These are phyloP conservation scores for Arachnomyces sp. DNA, from an alignment of 2,329 filamentous ascomycete genomes.

Conservation along the genomic window DNA sequence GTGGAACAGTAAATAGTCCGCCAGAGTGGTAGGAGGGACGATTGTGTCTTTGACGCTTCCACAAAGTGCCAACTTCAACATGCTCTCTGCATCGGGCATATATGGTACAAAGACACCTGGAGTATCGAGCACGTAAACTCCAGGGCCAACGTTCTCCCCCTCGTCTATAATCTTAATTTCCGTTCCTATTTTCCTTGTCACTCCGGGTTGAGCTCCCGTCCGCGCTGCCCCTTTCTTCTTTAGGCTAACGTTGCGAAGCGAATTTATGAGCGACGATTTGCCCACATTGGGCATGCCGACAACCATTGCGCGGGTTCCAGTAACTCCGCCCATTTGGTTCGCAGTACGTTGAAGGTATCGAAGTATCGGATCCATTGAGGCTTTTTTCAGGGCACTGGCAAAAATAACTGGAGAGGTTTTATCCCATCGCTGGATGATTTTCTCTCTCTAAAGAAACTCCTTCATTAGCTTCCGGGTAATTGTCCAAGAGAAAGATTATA, in stretches of 20 bases:
- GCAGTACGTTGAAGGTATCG: slow-evolving; percentile 25
- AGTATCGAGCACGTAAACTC: slow-evolving; percentile 82
- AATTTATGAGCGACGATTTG: slow-evolving; percentile 90
- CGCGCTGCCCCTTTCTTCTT: slow-evolving; percentile 61
- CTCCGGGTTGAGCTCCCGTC: slow-evolving; percentile 80
- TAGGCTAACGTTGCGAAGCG: slow-evolving; percentile 64
- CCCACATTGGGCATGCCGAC: slow-evolving; percentile 98
- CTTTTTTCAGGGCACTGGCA: slow-evolving; percentile 23
- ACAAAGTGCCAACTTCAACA: slow-evolving; percentile 91
- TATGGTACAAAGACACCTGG: slow-evolving; percentile 95
- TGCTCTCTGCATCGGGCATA: slow-evolving; percentile 72
- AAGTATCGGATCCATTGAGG: slow-evolving; percentile 26
- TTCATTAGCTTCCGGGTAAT: neutral
- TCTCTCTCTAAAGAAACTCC: slow-evolving; percentile 20
- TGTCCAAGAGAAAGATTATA: neutral
- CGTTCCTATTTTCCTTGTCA: slow-evolving; percentile 77
- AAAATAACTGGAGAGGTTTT: slow-evolving; percentile 28
- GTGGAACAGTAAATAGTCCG: slow-evolving; percentile 82
- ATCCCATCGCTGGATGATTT: slow-evolving; percentile 27
- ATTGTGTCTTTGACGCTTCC: slow-evolving; percentile 87
- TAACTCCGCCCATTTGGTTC: slow-evolving; percentile 45
- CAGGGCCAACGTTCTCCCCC: slow-evolving; percentile 46
- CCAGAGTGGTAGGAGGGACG: slow-evolving; percentile 67
- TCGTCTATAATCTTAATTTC: slow-evolving; percentile 71
- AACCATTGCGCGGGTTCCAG: slow-evolving; percentile 75